Percentiles rank a stretch among this genome's conserved stretches.
Conservation (phyloP, 495 filamentous ascomycete species). For the Platismatia glauca region DNA sequence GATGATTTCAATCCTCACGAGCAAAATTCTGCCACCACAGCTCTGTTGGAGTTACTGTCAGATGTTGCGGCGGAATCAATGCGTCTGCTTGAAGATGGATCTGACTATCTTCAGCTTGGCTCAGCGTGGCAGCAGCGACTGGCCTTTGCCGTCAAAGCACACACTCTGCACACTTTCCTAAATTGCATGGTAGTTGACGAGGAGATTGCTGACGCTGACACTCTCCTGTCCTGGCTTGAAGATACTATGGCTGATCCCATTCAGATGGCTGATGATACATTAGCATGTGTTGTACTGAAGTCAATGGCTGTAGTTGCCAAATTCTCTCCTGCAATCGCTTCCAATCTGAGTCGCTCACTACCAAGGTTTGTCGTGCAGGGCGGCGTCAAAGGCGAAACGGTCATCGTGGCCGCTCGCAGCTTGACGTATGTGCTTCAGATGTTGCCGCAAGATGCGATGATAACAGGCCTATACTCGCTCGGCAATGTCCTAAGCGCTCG, state of each 20-base stretch:
- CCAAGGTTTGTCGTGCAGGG: slow-evolving; percentile 74
- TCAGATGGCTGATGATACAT: slow-evolving; percentile 67
- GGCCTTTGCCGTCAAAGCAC: slow-evolving; percentile 75
- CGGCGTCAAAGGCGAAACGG: slow-evolving; percentile 51
- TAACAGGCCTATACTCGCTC: slow-evolving; percentile 87
- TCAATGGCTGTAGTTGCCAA: slow-evolving; percentile 73
- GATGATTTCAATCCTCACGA: slow-evolving; percentile 35
- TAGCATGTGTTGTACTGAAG: slow-evolving; percentile 70
- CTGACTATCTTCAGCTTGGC: slow-evolving; percentile 78
- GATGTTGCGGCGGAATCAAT: slow-evolving; percentile 73
- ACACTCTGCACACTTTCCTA: slow-evolving; percentile 71
- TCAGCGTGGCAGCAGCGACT: slow-evolving; percentile 82
- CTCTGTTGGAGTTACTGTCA: slow-evolving; percentile 57
- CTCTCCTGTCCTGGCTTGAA: slow-evolving; percentile 82
- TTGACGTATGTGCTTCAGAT: slow-evolving; percentile 69
- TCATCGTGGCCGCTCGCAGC: slow-evolving; percentile 68
- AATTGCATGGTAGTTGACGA: slow-evolving; percentile 75
- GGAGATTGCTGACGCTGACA: slow-evolving; percentile 66
- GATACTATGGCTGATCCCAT: slow-evolving; percentile 62
- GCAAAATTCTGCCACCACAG: slow-evolving; percentile 32
- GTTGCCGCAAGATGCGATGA: slow-evolving; percentile 84
- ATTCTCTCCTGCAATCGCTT: slow-evolving; percentile 59
- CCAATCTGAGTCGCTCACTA: slow-evolving; percentile 69
- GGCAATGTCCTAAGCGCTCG: slow-evolving; percentile 82
- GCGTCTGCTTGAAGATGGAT: slow-evolving; percentile 73